Evolutionary conservation across 768 basidiomycete genomes (phyloP), one percentile per base, ranked within the genome.

Genomic region (Tulasnella sp.): DNA sequence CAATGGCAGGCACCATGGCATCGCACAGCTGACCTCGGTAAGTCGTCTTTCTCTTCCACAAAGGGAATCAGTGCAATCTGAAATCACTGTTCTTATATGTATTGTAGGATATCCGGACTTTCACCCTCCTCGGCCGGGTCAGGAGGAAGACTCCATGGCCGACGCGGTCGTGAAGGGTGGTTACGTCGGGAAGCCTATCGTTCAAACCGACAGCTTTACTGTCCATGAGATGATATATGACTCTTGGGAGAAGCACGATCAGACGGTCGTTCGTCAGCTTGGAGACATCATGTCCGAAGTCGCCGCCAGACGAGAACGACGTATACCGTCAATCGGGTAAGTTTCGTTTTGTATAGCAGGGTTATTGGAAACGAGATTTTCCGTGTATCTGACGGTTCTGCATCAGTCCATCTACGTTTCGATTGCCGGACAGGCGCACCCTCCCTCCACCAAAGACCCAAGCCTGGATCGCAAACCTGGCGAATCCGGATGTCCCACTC

Each of bases 381-480:
- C 32, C 50, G 30, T 44, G 11, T 52, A 45, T 48, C 7, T 7
- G 7, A 38, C 34, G 7, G 34, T 38, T 15, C 15, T 15, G 15
- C 34, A 38, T 7, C 64, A 86, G 88, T 13, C 61, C 78, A 4
- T 82, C 82, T 23, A 77, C 83, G 1, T 92, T 88, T 70, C 85
- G 84, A 53, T 80, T 91, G 65, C 89, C 89, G 0, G 80, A 84
- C n/a, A 74, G 89, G 65, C 86, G 88, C 4, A 91, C 89, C 1
- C 72, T 86, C 11, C 89, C 85, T 53, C 87, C 90, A 64, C 73
- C 82, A 4, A 88, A 86, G 68, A 77, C 85, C n/a, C 79, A 83
- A 59, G 76, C 84, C 5, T 92, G 89, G 89, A 87, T 90, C 67
- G 78, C 80, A 7, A 88, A 90, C 66, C 78, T 92, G 10, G 87